These are phyloP conservation scores for Phlyctochytrium planicorne DNA, from an alignment of 192 early-diverging fungal genomes.

Conservation along the genomic window DNA sequence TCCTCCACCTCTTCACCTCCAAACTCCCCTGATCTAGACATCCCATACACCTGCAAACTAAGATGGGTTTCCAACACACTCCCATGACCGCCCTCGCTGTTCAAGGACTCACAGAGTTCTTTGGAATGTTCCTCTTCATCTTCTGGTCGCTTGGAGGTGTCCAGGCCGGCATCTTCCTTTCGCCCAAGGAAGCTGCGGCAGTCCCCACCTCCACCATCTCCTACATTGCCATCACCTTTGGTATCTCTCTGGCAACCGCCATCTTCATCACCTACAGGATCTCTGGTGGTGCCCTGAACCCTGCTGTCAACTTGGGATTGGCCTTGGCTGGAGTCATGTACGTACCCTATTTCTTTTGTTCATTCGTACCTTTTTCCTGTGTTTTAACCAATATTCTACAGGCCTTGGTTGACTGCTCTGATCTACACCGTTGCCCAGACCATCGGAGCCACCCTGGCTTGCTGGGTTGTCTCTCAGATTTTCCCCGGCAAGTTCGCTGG, in stretches of 20 bases:
- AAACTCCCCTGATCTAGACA: too few species aligned
- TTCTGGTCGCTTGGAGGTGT: slow-evolving; percentile 31
- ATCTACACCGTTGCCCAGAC: slow-evolving; percentile 61
- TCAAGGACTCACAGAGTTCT: slow-evolving; percentile 14
- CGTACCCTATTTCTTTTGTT: slow-evolving; percentile 10
- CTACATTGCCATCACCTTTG: slow-evolving; percentile 41
- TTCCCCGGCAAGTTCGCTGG: slow-evolving; percentile 32
- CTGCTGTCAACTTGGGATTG: slow-evolving; percentile 61
- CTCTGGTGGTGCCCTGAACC: slow-evolving; percentile 63
- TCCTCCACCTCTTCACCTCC: background rate
- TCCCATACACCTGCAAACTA: too few species aligned
- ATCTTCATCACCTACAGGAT: slow-evolving; percentile 52
- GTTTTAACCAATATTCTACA: background rate
- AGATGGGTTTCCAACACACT: background rate
- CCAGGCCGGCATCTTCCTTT: slow-evolving; percentile 16
- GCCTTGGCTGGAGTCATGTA: slow-evolving; percentile 53
- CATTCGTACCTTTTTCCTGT: too few species aligned
- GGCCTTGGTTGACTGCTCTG: slow-evolving; percentile 22
- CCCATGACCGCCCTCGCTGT: slow-evolving; percentile 11
- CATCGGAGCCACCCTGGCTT: slow-evolving; percentile 56
- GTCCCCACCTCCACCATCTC: slow-evolving; percentile 17
- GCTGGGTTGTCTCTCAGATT: slow-evolving; percentile 28
- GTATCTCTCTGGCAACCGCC: slow-evolving; percentile 40
- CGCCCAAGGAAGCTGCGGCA: slow-evolving; percentile 12
- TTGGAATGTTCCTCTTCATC: slow-evolving; percentile 37